Conservation (phyloP, 73 alveolate genomes). For the Tetrahymena elliotti region DNA sequence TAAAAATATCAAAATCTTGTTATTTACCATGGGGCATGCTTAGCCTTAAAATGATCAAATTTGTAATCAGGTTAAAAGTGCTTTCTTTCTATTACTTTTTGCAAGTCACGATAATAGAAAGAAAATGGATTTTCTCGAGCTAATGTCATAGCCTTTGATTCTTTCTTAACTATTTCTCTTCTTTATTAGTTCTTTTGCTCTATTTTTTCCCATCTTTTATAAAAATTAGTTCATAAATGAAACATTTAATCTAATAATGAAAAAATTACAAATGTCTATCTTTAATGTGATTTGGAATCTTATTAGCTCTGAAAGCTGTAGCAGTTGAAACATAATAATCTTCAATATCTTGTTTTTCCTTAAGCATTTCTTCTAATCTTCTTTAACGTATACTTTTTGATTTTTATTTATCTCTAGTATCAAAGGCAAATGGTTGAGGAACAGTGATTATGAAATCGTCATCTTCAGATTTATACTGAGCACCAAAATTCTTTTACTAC, state of each 20-base stretch:
- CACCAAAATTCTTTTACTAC: neutral
- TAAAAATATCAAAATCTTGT: neutral
- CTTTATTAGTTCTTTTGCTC: neutral
- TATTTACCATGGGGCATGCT: neutral
- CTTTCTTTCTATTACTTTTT: neutral
- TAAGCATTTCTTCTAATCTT: neutral
- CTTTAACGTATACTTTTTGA: neutral
- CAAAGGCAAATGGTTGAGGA: constrained; percentile 44
- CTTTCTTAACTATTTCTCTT: neutral
- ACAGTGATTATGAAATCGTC: neutral
- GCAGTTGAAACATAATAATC: neutral
- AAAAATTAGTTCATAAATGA: neutral
- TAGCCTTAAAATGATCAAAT: neutral
- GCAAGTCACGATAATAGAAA: neutral
- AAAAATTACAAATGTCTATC: neutral
- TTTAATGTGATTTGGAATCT: neutral
- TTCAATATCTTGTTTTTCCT: neutral
- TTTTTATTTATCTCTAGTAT: constrained; percentile 41
- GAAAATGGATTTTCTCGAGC: neutral
- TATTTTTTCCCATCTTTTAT: neutral
- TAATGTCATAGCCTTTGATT: neutral
- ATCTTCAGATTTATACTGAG: neutral
- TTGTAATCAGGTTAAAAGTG: neutral
- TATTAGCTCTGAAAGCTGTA: neutral
- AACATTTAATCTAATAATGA: neutral